phyloP scores from a whole-genome alignment of 192 early-diverging fungal genomes.

The Coemansia umbellata region DNA sequence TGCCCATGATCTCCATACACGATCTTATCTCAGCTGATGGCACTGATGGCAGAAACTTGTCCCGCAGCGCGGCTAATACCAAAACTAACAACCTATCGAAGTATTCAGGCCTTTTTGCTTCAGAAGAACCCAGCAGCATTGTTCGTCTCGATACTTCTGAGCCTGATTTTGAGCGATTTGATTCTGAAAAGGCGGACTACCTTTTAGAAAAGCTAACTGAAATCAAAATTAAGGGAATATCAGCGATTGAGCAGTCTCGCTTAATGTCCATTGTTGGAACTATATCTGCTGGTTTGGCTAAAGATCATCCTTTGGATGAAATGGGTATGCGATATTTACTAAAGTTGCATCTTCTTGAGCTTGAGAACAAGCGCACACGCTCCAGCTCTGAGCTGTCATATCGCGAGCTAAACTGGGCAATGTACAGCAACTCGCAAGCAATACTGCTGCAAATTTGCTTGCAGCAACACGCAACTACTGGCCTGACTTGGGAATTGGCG shows the following conservation, averaged over 20 bases:
- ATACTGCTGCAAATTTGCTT: constrained; percentile 33
- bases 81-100: background rate
- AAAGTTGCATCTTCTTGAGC: constrained; percentile 64
- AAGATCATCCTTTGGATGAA: constrained; percentile 78
- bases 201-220: constrained; percentile 39
- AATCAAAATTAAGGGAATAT: constrained; percentile 53
- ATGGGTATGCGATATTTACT: constrained; percentile 85
- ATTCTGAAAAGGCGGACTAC: constrained; percentile 41
- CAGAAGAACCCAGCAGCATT: background rate
- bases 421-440: constrained; percentile 86
- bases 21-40: constrained; percentile 17
- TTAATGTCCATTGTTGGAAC: constrained; percentile 78
- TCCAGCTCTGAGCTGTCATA: constrained; percentile 50
- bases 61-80: background rate
- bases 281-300: constrained; percentile 46
- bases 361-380: constrained; percentile 52
- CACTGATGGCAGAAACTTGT: background rate
- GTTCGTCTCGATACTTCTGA: background rate
- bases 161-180: constrained; percentile 38
- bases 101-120: constrained; percentile 27
- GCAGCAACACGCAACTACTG: constrained; percentile 50
- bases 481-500: constrained; percentile 78
- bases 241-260: constrained; percentile 64
- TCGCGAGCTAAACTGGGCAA: constrained; percentile 78
- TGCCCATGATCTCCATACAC: constrained; percentile 28